These are phyloP conservation scores for Sporothrix pallida DNA, from an alignment of 2,329 filamentous ascomycete species.

Conservation along the genomic window DNA sequence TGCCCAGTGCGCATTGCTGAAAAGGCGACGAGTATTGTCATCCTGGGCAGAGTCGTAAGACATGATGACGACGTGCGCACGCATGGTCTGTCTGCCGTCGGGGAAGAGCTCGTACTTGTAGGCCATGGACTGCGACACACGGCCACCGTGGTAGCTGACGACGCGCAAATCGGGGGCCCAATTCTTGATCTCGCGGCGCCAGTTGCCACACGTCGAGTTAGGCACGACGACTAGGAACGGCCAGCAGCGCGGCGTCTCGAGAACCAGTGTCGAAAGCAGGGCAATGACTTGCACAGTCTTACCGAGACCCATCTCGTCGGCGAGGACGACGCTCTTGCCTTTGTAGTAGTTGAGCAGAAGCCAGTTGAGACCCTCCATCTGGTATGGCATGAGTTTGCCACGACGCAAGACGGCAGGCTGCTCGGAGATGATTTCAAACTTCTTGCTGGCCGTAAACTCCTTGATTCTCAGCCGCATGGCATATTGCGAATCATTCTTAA, in stretches of 20 bases:
- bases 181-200: slow-evolving; percentile 92
- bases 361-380: slow-evolving; percentile 93
- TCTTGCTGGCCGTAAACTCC: slow-evolving; percentile 62
- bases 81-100: slow-evolving; percentile 66
- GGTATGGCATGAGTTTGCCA: slow-evolving; percentile 85
- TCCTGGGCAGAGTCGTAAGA: slow-evolving; percentile 91
- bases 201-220: slow-evolving; percentile 96
- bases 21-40: slow-evolving; percentile 66
- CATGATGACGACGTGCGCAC: slow-evolving; percentile 90
- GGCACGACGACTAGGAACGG: slow-evolving; percentile 93
- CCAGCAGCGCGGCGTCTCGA: slow-evolving; percentile 75
- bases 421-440: slow-evolving; percentile 71
- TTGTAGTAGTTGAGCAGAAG: slow-evolving; percentile 87
- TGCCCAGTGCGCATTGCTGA: slow-evolving; percentile 78
- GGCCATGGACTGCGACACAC: slow-evolving; percentile 74
- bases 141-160: slow-evolving; percentile 89
- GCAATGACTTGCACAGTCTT: slow-evolving; percentile 95
- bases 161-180: slow-evolving; percentile 88
- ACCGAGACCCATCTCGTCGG: slow-evolving; percentile 97
- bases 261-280: slow-evolving; percentile 74
- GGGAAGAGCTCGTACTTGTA: slow-evolving; percentile 88
- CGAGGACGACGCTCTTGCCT: slow-evolving; percentile 84
- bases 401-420: slow-evolving; percentile 78
- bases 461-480: slow-evolving; percentile 71
- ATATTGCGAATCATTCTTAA: slow-evolving; percentile 60